Base-by-base conservation (phyloP, 1,284 basidiomycete genomes). In the Ustilago shanxiensis region DNA sequence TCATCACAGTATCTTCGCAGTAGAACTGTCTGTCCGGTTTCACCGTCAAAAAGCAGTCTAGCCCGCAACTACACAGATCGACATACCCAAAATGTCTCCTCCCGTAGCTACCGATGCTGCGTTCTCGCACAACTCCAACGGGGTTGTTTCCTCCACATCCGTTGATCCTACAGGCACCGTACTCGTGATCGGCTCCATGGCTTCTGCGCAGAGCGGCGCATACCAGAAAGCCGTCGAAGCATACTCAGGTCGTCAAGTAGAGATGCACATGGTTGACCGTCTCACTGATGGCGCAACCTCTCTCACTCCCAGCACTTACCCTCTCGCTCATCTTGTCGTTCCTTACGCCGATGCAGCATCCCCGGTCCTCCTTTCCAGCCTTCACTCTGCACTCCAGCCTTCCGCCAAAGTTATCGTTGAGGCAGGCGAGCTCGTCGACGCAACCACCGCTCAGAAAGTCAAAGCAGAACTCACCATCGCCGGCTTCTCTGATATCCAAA, bases 211-310 rank as follows among this genome's bases (percentile, higher is more conserved):
- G 50, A 61, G 55, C 49, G 83, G 83, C 31, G 53, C 68, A 20
- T 85, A 85, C 63, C 84, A 85, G 53, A 65, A 72, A 18, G 77
- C 66, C 0, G 79, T 85, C 49, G 71, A 84, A 52, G 45, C 60
- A 0, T 72, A 72, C 66, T 66, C 66, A 7, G 69, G 67, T 24
- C 67, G 67, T 55, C 72, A 72, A 41, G 77, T 85, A 7, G 84
- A 86, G 59, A 85, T 85, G 73, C 76, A 86, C 61, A 84, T 86
- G 83, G 71, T 81, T 26, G 84, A 86, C 57, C 81, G 84, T 11
- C 63, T 86, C 44, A 85, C 82, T 16, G 82, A 85, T 22, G 79
- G 68, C 1, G 81, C 71, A 20, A 80, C 79, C 9, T 37, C 66
- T 37, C 79, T 82, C 14, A 29, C 66, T 6, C 60, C 76, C 18